These are phyloP conservation scores for Phycomyces nitens DNA, from an alignment of 192 early-diverging fungal genomes.

Conservation along the genomic window DNA sequence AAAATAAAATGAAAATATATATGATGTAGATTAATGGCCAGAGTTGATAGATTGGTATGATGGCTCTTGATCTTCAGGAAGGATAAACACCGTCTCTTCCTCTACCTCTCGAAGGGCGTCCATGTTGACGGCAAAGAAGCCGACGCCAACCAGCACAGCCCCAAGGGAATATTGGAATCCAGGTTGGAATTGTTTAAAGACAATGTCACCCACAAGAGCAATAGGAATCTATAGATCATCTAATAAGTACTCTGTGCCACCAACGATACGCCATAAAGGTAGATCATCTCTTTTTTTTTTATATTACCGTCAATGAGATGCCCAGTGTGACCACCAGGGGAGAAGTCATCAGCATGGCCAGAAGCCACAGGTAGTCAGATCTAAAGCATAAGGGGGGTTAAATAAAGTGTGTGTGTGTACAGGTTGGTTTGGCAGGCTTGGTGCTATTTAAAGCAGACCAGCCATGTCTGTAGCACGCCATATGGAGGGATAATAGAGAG, in stretches of 20 bases:
- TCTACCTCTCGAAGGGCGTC: conserved; percentile 41
- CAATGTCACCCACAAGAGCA: conserved; percentile 66
- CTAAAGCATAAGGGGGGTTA: conserved; percentile 18
- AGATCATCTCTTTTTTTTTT: not conserved
- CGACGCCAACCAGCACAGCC: conserved; percentile 58
- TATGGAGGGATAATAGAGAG: too few relatives aligned
- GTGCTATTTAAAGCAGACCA: too few relatives aligned
- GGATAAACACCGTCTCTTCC: not conserved
- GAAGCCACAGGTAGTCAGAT: conserved; percentile 79
- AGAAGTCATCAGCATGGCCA: conserved; percentile 76
- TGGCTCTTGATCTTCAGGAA: not conserved
- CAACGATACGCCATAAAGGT: not conserved
- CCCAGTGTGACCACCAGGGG: conserved; percentile 79
- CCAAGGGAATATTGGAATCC: conserved; percentile 57
- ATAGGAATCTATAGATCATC: conserved; percentile 48
- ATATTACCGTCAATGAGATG: conserved; percentile 62
- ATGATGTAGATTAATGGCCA: too few relatives aligned
- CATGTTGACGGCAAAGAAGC: conserved; percentile 65
- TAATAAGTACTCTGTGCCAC: not conserved
- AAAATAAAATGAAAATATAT: too few relatives aligned
- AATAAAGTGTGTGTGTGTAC: too few relatives aligned
- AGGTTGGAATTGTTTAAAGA: conserved; percentile 56
- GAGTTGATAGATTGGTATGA: too few relatives aligned
- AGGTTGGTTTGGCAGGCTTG: too few relatives aligned
- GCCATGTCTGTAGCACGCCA: too few relatives aligned